A percentile compares a stretch with the other conserved stretches of the same genome.
These are phyloP conservation scores for Hamamelis virginiana DNA, from an alignment of 164 flowering plant species.

Conservation along the genomic window DNA sequence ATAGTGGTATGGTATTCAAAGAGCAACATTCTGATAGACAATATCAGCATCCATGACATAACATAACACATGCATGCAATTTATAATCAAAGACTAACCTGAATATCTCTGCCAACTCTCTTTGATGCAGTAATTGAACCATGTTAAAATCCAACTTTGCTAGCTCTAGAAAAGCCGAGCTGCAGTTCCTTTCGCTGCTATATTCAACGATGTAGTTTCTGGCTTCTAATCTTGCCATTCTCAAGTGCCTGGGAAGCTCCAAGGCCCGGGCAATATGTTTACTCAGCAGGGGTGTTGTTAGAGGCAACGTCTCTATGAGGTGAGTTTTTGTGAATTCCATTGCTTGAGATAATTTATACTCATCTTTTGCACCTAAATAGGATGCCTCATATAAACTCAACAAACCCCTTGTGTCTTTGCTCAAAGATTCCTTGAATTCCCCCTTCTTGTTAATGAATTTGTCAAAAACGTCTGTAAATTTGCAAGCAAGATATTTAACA, in stretches of 20 bases:
- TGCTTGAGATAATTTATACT: constrained; percentile 25
- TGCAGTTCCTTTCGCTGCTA: neutral
- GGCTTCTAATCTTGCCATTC: constrained; percentile 30
- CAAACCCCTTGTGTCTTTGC: constrained; percentile 17
- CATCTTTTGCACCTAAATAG: constrained; percentile 18
- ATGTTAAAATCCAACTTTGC: constrained; percentile 30
- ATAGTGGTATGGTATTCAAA: too few relatives aligned
- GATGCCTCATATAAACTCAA: constrained; percentile 42
- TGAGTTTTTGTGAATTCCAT: constrained; percentile 17
- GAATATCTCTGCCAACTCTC: constrained; percentile 23
- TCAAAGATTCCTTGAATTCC: constrained; percentile 20
- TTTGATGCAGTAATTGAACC: constrained; percentile 27
- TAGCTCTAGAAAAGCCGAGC: constrained; percentile 15
- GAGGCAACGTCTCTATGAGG: constrained; percentile 10
- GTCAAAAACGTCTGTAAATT: constrained; percentile 23
- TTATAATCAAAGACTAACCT: constrained; percentile 17
- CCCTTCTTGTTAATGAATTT: constrained; percentile 19
- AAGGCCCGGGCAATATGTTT: constrained; percentile 13
- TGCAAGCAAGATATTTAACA: neutral
- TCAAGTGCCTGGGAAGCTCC: constrained; percentile 26
- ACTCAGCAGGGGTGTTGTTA: neutral
- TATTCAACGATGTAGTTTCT: constrained; percentile 24
- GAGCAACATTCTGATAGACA: too few relatives aligned
- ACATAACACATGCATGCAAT: too few relatives aligned
- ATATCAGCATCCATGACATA: too few relatives aligned